These are phyloP conservation scores for Arbutus unedo DNA, from an alignment of 148 eudicot species.

Conservation along the genomic window DNA sequence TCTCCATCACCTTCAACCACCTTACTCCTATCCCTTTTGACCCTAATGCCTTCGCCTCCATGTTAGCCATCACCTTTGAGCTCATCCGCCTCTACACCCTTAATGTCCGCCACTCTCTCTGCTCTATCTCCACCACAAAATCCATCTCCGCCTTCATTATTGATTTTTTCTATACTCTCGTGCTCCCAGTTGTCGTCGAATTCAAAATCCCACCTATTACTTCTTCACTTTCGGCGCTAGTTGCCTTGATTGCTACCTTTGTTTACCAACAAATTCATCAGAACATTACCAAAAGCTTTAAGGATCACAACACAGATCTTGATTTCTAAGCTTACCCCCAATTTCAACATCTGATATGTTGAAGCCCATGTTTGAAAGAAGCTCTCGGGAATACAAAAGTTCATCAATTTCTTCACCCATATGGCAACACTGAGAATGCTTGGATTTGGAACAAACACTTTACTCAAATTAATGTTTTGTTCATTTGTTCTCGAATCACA, in stretches of 20 bases:
- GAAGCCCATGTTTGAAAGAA: constrained; percentile 30
- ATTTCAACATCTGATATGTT: constrained; percentile 39
- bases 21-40: constrained; percentile 35
- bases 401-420: constrained; percentile 9
- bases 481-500: too few relatives aligned
- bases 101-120: constrained; percentile 26
- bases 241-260: constrained; percentile 25
- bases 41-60: constrained; percentile 1
- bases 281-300: constrained; percentile 25
- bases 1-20: constrained; percentile 45
- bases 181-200: constrained; percentile 21
- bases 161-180: constrained; percentile 43
- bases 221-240: constrained; percentile 46
- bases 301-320: constrained; percentile 23
- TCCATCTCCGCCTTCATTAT: constrained; percentile 37
- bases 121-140: constrained; percentile 14
- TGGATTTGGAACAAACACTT: too few relatives aligned
- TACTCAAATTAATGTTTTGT: too few relatives aligned
- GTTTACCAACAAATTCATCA: constrained; percentile 33
- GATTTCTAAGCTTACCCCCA: constrained; percentile 38
- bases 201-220: constrained; percentile 41
- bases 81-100: constrained; percentile 26
- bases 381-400: not conserved
- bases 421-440: too few relatives aligned
- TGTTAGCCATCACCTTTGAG: constrained; percentile 23